Conservation (phyloP, 176 grass and related monocot species). For the Aegilops tauschii region DNA sequence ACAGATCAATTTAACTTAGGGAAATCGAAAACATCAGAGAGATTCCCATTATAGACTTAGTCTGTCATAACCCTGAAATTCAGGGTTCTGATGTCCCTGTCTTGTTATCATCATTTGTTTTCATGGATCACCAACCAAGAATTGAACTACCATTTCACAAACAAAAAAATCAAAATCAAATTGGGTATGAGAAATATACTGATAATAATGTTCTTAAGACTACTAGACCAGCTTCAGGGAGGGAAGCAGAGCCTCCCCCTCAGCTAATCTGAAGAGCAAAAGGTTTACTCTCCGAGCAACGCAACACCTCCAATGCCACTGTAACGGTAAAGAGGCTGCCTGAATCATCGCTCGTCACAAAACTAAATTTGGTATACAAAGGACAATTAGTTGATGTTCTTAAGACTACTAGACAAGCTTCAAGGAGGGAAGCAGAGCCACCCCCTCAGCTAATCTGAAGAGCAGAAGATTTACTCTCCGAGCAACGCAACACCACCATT, state of each 20-base stretch:
- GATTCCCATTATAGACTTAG: too few relatives aligned
- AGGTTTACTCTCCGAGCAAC: slow-evolving; percentile 66
- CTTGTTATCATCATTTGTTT: too few relatives aligned
- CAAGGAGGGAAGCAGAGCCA: slow-evolving; percentile 23
- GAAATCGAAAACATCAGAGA: too few relatives aligned
- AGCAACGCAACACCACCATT: slow-evolving; percentile 88
- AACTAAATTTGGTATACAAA: too few relatives aligned
- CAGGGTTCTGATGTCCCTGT: too few relatives aligned
- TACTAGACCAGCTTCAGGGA: slow-evolving; percentile 72
- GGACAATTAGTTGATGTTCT: slow-evolving; percentile 33
- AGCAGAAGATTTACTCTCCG: slow-evolving; percentile 60
- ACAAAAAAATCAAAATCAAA: too few relatives aligned
- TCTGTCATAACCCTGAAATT: too few relatives aligned
- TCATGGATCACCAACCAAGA: too few relatives aligned
- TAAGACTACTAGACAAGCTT: slow-evolving; percentile 70
- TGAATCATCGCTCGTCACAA: slow-evolving; percentile 59
- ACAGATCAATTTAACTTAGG: too few relatives aligned
- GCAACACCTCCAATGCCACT: slow-evolving; percentile 83
- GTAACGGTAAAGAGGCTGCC: slow-evolving; percentile 71
- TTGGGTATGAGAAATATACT: not conserved
- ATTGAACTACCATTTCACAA: too few relatives aligned
- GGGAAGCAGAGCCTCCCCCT: slow-evolving; percentile 21
- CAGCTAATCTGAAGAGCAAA: slow-evolving; percentile 77
- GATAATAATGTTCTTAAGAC: slow-evolving; percentile 45
- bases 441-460: slow-evolving; percentile 74